Evolutionary conservation across 2,329 filamentous ascomycete genomes (phyloP).

Genomic region (Colletotrichum zoysiae): DNA sequence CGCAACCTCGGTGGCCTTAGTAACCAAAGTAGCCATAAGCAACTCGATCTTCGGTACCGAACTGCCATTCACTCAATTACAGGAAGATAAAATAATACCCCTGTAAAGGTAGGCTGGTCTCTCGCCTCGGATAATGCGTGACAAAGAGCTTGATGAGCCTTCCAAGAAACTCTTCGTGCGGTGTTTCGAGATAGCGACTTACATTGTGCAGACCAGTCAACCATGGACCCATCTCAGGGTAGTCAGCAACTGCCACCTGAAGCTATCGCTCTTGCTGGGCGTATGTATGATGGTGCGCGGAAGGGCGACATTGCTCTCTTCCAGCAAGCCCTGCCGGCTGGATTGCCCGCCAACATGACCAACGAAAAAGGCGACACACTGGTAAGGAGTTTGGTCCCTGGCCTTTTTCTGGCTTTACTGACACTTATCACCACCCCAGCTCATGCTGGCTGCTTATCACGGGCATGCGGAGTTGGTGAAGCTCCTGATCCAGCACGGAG

Average conservation of each 20-base stretch:
- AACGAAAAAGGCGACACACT: conserved; percentile 81
- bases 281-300: conserved; percentile 76
- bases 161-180: background rate
- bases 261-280: conserved; percentile 73
- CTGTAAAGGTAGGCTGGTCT: background rate
- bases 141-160: background rate
- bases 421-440: conserved; percentile 50
- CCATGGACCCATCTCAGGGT: conserved; percentile 20
- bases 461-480: conserved; percentile 72
- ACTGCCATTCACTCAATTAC: background rate
- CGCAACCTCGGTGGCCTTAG: background rate
- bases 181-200: background rate
- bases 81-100: too few relatives aligned
- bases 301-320: conserved; percentile 69
- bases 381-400: conserved; percentile 52
- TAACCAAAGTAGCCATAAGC: background rate
- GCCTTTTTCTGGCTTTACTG: background rate
- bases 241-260: conserved; percentile 65
- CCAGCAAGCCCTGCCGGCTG: conserved; percentile 72
- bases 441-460: conserved; percentile 81
- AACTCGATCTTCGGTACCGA: background rate
- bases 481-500: conserved; percentile 71
- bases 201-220: background rate
- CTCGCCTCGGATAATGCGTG: background rate
- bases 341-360: conserved; percentile 77